A percentile compares a stretch with the other conserved stretches of the same genome.
phyloP scores from a whole-genome alignment of 2,329 filamentous ascomycete species.

The Aspergillus sp. region DNA sequence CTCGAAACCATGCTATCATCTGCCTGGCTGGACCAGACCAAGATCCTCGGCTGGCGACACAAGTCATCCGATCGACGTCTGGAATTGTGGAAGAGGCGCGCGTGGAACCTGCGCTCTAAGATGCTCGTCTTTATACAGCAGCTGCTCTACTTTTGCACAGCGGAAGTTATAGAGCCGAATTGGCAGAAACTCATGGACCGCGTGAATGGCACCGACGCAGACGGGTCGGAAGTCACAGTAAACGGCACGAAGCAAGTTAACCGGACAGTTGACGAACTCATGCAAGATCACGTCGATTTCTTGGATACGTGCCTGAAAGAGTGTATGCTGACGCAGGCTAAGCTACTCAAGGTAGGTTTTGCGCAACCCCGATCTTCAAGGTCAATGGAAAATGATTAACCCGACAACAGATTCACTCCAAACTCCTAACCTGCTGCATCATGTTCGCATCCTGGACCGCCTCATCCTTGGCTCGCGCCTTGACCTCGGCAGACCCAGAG shows the following conservation, averaged over 20 bases:
- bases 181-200: slow-evolving; percentile 94
- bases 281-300: slow-evolving; percentile 99
- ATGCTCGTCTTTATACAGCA: slow-evolving; percentile 99
- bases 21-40: slow-evolving; percentile 89
- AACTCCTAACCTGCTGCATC: slow-evolving; percentile 93
- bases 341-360: slow-evolving; percentile 76
- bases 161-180: slow-evolving; percentile 96
- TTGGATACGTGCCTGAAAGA: slow-evolving; percentile 97
- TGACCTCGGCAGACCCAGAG: slow-evolving; percentile 82
- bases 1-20: slow-evolving; percentile 84
- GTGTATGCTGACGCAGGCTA: slow-evolving; percentile 98
- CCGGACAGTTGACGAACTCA: slow-evolving; percentile 91
- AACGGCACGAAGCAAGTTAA: slow-evolving; percentile 57
- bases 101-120: slow-evolving; percentile 86
- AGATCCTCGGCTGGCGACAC: slow-evolving; percentile 80
- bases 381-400: neutral
- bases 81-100: slow-evolving; percentile 89
- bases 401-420: slow-evolving; percentile 82
- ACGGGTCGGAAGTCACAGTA: slow-evolving; percentile 41
- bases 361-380: neutral
- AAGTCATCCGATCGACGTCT: slow-evolving; percentile 73
- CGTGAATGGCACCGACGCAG: slow-evolving; percentile 63
- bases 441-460: slow-evolving; percentile 87
- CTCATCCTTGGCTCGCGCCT: slow-evolving; percentile 79
- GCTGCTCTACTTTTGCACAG: slow-evolving; percentile 92